Conservation (phyloP, 495 filamentous ascomycete genomes). For the Aspergillus bridgeri region DNA sequence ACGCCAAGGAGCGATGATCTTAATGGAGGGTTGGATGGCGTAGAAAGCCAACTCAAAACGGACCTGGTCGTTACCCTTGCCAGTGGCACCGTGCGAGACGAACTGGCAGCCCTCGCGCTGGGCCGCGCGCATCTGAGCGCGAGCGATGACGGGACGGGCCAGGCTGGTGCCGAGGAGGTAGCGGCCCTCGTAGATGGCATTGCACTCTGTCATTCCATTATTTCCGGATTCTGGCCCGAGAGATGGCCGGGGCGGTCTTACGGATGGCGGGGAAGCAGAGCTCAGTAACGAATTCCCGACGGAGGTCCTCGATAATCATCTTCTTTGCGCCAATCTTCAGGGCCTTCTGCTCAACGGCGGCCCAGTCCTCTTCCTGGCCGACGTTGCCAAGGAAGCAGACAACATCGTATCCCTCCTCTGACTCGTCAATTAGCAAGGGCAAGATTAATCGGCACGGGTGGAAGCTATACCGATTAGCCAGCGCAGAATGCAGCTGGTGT, state of each 20-base stretch:
- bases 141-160: constrained; percentile 85
- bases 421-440: constrained; percentile 1
- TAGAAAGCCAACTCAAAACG: constrained; percentile 80
- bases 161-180: constrained; percentile 80
- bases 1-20: constrained; percentile 89
- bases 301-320: constrained; percentile 17
- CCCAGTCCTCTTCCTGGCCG: constrained; percentile 19
- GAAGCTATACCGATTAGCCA: constrained; percentile 14
- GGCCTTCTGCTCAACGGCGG: constrained; percentile 16
- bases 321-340: constrained; percentile 19
- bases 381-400: constrained; percentile 19
- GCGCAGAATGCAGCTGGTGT: constrained; percentile 18
- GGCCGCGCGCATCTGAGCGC: constrained; percentile 73
- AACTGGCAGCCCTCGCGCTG: constrained; percentile 44
- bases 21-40: constrained; percentile 70
- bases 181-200: constrained; percentile 80
- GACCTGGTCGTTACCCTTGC: constrained; percentile 85
- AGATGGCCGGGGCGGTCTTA: constrained; percentile 1
- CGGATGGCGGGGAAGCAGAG: constrained; percentile 79
- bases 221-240: neutral
- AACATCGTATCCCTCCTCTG: constrained; percentile 17
- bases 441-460: neutral
- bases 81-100: constrained; percentile 80
- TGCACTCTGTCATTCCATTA: constrained; percentile 49
- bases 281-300: constrained; percentile 73